Conservation (phyloP, 306 rosid species). For the Cucurbita ficifolia region DNA sequence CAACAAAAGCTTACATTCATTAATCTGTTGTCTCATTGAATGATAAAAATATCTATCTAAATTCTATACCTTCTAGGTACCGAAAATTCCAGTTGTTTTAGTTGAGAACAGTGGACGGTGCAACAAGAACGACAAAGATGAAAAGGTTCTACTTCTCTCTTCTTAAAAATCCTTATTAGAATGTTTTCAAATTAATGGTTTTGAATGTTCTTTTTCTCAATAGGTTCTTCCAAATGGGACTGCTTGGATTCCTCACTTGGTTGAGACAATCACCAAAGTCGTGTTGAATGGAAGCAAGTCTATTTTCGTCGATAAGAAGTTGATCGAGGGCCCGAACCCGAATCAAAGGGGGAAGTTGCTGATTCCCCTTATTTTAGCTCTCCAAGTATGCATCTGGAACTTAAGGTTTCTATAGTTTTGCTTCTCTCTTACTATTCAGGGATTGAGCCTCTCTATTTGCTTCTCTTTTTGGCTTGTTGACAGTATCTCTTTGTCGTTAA, state of each 20-base stretch:
- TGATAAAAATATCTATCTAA: background rate
- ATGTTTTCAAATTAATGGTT: background rate
- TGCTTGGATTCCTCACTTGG: conserved; percentile 76
- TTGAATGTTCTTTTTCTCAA: conserved; percentile 12
- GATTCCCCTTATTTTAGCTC: conserved; percentile 54
- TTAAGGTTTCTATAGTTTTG: background rate
- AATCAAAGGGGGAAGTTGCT: conserved; percentile 58
- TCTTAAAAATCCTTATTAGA: background rate
- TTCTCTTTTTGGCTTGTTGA: background rate
- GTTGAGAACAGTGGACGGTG: conserved; percentile 95
- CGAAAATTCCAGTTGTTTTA: conserved; percentile 59
- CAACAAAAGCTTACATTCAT: background rate
- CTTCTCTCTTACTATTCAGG: background rate
- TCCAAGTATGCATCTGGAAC: conserved; percentile 42
- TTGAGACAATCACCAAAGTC: conserved; percentile 55
- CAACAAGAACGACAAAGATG: conserved; percentile 66
- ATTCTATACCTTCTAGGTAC: conserved; percentile 28
- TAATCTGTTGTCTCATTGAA: background rate
- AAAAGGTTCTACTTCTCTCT: conserved; percentile 40
- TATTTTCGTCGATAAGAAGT: conserved; percentile 53
- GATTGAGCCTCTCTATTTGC: background rate
- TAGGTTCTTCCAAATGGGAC: conserved; percentile 85
- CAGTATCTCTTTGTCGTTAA: conserved; percentile 42
- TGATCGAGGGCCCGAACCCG: conserved; percentile 93
- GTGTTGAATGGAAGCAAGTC: conserved; percentile 49